Percentiles rank a stretch among this genome's conserved stretches.
These are phyloP conservation scores for Cyclospora cayetanensis DNA, from an alignment of 169 alveolate genomes.

Conservation along the genomic window DNA sequence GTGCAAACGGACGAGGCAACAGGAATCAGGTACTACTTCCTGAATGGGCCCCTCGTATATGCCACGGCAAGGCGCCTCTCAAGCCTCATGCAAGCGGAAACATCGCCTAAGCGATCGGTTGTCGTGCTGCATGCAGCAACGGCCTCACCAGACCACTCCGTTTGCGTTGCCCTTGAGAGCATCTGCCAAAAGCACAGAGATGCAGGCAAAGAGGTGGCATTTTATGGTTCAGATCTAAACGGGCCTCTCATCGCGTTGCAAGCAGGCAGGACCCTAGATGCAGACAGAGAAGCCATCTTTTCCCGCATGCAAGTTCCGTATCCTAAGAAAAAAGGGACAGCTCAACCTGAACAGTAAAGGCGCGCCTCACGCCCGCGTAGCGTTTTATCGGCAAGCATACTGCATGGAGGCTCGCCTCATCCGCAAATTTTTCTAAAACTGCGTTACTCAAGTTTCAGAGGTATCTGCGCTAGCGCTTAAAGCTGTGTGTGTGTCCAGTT, in stretches of 20 bases:
- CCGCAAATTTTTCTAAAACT: too few relatives aligned
- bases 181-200: neutral
- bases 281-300: neutral
- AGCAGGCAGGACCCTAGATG: neutral
- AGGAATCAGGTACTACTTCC: neutral
- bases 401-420: too few relatives aligned
- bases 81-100: neutral
- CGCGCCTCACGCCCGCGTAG: too few relatives aligned
- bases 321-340: too few relatives aligned
- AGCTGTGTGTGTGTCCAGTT: too few relatives aligned
- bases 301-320: too few relatives aligned
- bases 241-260: neutral
- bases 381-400: too few relatives aligned
- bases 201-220: neutral
- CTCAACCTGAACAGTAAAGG: too few relatives aligned
- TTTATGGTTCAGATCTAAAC: neutral
- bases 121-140: constrained; percentile 26
- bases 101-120: neutral
- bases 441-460: too few relatives aligned
- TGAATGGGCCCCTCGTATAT: constrained; percentile 52
- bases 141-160: neutral
- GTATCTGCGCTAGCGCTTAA: too few relatives aligned
- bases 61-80: neutral
- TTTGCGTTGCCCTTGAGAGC: neutral
- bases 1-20: neutral